Evolutionary conservation across 305 asterid species (phyloP), one percentile per base, ranked within the genome.

Genomic region (Fraxinus paxiana): DNA sequence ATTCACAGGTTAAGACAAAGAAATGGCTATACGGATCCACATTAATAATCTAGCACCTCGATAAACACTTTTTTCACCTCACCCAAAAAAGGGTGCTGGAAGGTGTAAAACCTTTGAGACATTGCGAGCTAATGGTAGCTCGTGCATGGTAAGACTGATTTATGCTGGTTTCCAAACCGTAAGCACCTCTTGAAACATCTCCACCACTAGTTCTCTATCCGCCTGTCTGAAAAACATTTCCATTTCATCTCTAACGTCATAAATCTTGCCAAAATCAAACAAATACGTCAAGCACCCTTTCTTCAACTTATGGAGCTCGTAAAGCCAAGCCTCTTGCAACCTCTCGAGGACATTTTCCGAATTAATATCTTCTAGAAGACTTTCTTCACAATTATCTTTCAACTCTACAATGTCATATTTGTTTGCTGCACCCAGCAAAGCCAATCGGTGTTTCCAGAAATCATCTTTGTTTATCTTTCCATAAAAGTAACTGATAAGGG

Each of bases 301-400:
- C 90, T 93, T 95, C 94, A 95, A 76, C 75, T 90, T 92, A 56
- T 83, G 83, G 4, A 96, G 93, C 70, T 92, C 94, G 87, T 94
- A 96, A 81, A 94, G 96, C 98, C 97, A 92, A 38, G 98, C 98
- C 86, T 94, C 97, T 77, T 94, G 99, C 86, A 96, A 80, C 80
- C 99, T 91, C 87, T 89, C 96, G 0, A 96, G 98, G 84, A 96
- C 99, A 43, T 96, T 96, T 15, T 88, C 93, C 0, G 98, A 87
- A 88, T 87, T 92, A 38, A 96, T 92, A 51, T 96, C 99, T 85
- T 96, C 98, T 38, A 95, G 80, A 38, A 95, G 94, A 82, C 97
- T 91, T 71, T 92, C 97, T 76, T 95, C 97, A 9, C 98, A 95
- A 22, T 96, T 90, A 79, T 93, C 93, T 87, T 90, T 93, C 84